phyloP scores from a whole-genome alignment of 257 asterid species.

The Penstemon eatonii region DNA sequence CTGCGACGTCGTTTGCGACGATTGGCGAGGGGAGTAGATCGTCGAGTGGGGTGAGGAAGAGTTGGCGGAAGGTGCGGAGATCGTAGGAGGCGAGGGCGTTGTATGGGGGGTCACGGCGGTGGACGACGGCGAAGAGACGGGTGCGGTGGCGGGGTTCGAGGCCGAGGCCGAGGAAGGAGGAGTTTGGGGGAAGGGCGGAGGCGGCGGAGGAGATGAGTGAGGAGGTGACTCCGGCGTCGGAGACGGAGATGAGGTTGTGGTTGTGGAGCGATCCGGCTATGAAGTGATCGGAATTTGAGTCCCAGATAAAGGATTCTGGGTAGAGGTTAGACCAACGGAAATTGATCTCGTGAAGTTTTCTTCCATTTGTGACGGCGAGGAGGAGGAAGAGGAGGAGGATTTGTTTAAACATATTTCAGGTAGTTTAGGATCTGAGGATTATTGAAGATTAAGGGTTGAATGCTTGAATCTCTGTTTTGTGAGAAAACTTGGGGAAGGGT shows the following conservation, averaged over 20 bases:
- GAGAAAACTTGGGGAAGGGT: too few species aligned
- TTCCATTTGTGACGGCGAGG: conserved; percentile 29
- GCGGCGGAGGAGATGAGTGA: conserved; percentile 45
- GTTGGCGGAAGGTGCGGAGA: conserved; percentile 44
- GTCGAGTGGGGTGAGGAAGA: conserved; percentile 50
- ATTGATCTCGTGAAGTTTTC: conserved; percentile 58
- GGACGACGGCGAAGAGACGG: conserved; percentile 76
- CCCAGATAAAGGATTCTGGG: conserved; percentile 79
- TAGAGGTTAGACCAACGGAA: conserved; percentile 60
- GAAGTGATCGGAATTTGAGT: conserved; percentile 73
- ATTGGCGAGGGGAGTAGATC: conserved; percentile 39
- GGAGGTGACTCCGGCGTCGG: conserved; percentile 75
- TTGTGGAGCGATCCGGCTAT: conserved; percentile 62
- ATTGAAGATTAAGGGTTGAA: not conserved
- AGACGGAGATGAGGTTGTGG: conserved; percentile 56
- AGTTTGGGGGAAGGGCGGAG: conserved; percentile 45
- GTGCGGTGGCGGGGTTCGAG: conserved; percentile 52
- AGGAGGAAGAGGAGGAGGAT: conserved; percentile 31
- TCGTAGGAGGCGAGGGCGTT: conserved; percentile 67
- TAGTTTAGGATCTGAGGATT: too few species aligned
- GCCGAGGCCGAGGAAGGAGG: conserved; percentile 58
- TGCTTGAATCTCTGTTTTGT: not conserved
- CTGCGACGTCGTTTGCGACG: conserved; percentile 58
- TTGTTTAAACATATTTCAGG: conserved; percentile 25
- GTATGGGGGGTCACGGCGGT: conserved; percentile 41